A percentile compares a stretch with the other conserved stretches of the same genome.
Conservation (phyloP, 2,329 filamentous ascomycete genomes). For the Colletotrichum godetiae region DNA sequence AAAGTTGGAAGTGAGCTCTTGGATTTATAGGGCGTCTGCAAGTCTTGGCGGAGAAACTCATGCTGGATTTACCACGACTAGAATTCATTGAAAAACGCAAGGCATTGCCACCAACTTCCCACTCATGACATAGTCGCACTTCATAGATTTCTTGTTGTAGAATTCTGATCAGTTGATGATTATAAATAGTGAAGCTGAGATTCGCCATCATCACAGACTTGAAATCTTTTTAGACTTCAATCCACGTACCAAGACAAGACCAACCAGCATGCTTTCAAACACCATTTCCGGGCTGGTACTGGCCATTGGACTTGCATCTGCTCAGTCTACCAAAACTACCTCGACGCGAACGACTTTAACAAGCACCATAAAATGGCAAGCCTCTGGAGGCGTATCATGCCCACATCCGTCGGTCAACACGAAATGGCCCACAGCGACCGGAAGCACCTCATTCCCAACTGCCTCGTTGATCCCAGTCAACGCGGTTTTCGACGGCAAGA, state of each 20-base stretch:
- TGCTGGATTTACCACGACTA: slow-evolving; percentile 2
- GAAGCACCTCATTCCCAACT: slow-evolving; percentile 13
- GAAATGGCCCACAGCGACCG: slow-evolving; percentile 7
- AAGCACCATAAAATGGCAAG: slow-evolving; percentile 23
- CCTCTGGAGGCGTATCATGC: slow-evolving; percentile 20
- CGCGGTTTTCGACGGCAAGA: slow-evolving; percentile 1
- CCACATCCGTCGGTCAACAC: slow-evolving; percentile 19
- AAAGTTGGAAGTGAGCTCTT: neutral
- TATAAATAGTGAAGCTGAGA: neutral
- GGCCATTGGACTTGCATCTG: neutral
- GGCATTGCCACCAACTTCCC: neutral
- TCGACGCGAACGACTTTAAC: neutral
- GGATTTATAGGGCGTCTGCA: neutral
- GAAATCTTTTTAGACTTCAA: neutral
- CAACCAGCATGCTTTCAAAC: neutral
- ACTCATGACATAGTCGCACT: neutral
- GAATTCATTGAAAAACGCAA: neutral
- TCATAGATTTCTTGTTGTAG: neutral
- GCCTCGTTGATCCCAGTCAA: slow-evolving; percentile 17
- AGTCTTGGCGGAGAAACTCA: neutral
- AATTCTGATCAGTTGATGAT: neutral
- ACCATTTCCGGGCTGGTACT: neutral
- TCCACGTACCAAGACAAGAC: too few relatives aligned
- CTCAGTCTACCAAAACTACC: slow-evolving; percentile 5
- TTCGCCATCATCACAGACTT: too few relatives aligned